These are phyloP conservation scores for Neocatenulostroma microsporum DNA, from an alignment of 2,329 filamentous ascomycete genomes.

Conservation along the genomic window DNA sequence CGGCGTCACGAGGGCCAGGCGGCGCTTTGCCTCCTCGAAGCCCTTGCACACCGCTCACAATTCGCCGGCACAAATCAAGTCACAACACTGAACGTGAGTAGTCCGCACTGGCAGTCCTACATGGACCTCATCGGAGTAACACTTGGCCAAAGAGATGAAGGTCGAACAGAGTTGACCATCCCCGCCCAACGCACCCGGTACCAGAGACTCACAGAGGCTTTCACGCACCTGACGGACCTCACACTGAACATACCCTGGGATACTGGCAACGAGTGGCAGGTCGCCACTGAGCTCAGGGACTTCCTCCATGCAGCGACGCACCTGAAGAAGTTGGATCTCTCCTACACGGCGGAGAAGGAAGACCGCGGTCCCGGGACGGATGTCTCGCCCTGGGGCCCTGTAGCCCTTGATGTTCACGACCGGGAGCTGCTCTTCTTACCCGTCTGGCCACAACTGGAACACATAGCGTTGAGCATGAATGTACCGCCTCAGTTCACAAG, in stretches of 20 bases:
- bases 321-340: too few species aligned
- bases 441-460: slow-evolving; percentile 5
- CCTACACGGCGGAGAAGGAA: too few species aligned
- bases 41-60: slow-evolving; percentile 12
- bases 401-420: too few species aligned
- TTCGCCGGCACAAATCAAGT: slow-evolving; percentile 12
- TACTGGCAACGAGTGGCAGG: too few species aligned
- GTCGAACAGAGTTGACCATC: not conserved
- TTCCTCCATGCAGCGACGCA: too few species aligned
- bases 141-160: not conserved
- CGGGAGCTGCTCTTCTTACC: too few species aligned
- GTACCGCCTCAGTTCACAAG: not conserved
- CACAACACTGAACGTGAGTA: slow-evolving; percentile 6
- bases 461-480: slow-evolving; percentile 9
- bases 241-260: not conserved
- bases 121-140: slow-evolving; percentile 6
- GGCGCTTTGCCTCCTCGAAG: slow-evolving; percentile 13
- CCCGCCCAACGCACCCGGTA: too few species aligned
- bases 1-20: slow-evolving; percentile 11
- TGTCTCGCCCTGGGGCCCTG: too few species aligned
- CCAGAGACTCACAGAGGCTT: too few species aligned
- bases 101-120: slow-evolving; percentile 11
- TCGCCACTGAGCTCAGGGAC: too few species aligned
- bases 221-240: not conserved
- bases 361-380: too few species aligned